Evolutionary conservation across 352 stramenopile species (phyloP), one percentile per base, ranked within the genome.

Genomic region (Globisporangium cederbergense): DNA sequence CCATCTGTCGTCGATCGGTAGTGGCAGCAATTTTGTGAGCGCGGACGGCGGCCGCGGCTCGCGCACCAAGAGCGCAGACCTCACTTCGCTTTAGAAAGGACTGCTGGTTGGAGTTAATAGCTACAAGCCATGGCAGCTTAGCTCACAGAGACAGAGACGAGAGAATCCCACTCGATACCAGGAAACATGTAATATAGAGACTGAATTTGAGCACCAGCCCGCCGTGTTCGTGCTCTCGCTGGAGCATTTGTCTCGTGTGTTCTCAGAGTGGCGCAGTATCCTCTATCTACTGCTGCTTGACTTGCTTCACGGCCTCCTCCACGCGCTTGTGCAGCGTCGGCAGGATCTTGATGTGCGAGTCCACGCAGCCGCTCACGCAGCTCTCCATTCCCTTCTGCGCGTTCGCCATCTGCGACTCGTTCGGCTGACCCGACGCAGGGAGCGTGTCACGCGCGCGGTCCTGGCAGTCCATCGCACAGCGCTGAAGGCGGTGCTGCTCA

Each of bases 401-500:
- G 2, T 66, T 74, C 2, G 73, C 75, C 51, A 94, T 86, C 70
- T 93, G 80, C 55, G 79, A 34, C 20, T 95, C 83, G 56, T 68
- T 91, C n/a, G 84, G 83, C 49, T 76, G 83, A 16, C 78, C 78
- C 18, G 64, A 67, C n/a, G 79, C 68, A 0, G 85, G 77, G 40
- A 96, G 25, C n/a, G 72, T 53, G 60, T 96, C 87, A 57, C 85
- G 80, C 28, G 86, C 86, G 59, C 80, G 84, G 71, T 96, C 87
- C 74, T 96, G 85, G 64, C 87, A 96, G 67, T 96, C 87, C 76
- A 92, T 89, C n/a, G 79, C 85, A 61, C 85, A 89, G 14, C 87
- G 83, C 67, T 96, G 86, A 20, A 96, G 78, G 62, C 87, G 87
- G 72, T 83, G 85, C 81, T 91, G 61, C 18, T 28, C 9, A 14